phyloP scores from a whole-genome alignment of 208 protist species.

The Leishmania martiniquensis region DNA sequence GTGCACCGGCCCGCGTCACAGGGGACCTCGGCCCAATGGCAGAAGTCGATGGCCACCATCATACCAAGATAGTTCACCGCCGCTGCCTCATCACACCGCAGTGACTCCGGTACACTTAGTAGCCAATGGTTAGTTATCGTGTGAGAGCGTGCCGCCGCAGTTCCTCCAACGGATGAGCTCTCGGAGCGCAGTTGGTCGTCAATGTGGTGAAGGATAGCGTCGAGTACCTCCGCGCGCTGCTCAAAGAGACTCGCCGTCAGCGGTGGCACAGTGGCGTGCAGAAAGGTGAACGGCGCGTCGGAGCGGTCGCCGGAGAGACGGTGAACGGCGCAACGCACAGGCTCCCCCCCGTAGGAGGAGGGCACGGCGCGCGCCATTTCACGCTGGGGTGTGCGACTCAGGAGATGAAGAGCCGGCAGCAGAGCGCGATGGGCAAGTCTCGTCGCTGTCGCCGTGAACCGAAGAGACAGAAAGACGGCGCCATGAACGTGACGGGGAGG shows the following conservation, averaged over 20 bases:
- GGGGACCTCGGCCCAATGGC: slow-evolving; percentile 74
- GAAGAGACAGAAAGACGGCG: not conserved
- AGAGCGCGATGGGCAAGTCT: not conserved
- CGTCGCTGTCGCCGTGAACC: not conserved
- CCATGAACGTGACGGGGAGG: not conserved
- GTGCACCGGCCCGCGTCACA: not conserved
- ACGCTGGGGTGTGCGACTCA: not conserved
- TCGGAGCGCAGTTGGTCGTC: slow-evolving; percentile 11
- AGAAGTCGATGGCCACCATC: slow-evolving; percentile 87
- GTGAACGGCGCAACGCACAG: slow-evolving; percentile 13
- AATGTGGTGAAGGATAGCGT: slow-evolving; percentile 5
- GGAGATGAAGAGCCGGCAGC: not conserved
- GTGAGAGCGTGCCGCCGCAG: not conserved
- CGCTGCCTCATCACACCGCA: slow-evolving; percentile 34
- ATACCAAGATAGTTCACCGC: slow-evolving; percentile 80
- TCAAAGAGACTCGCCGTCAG: slow-evolving; percentile 5
- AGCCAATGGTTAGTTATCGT: slow-evolving; percentile 54
- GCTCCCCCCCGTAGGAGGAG: slow-evolving; percentile 19
- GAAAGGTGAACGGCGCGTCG: slow-evolving; percentile 5
- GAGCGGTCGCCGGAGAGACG: slow-evolving; percentile 19
- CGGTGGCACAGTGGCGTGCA: slow-evolving; percentile 29
- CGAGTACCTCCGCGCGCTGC: slow-evolving; percentile 2
- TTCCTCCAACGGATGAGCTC: not conserved
- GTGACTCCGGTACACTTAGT: slow-evolving; percentile 43
- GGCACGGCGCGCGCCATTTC: not conserved